Conservation (phyloP, 2,329 filamentous ascomycete genomes). For the Cephalotrichum gorgonifer region DNA sequence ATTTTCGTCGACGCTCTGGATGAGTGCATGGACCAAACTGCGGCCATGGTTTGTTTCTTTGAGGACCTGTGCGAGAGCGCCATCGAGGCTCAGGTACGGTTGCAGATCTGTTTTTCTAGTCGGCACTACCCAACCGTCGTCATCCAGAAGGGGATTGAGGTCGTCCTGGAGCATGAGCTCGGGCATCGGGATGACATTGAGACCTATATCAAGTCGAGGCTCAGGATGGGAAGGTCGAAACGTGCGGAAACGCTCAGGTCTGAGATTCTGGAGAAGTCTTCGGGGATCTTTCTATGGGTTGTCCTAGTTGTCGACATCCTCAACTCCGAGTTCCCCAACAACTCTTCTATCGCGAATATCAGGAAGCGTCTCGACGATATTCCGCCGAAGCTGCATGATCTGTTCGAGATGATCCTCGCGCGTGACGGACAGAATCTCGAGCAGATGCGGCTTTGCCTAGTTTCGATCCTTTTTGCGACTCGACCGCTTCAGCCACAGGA, state of each 20-base stretch:
- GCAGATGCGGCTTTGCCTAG: not conserved
- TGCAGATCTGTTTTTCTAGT: not conserved
- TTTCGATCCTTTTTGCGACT: not conserved
- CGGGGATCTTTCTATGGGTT: not conserved
- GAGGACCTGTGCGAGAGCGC: slow-evolving; percentile 9
- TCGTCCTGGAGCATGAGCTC: not conserved
- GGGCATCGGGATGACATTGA: not conserved
- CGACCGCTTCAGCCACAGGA: not conserved
- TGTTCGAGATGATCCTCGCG: not conserved
- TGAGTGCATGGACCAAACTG: slow-evolving; percentile 21
- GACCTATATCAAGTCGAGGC: not conserved
- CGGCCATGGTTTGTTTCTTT: slow-evolving; percentile 17
- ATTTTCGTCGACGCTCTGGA: slow-evolving; percentile 22
- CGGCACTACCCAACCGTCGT: not conserved
- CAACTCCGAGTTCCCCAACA: not conserved
- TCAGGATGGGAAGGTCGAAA: not conserved
- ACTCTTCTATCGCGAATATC: not conserved
- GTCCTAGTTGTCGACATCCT: not conserved
- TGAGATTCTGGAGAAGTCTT: not conserved
- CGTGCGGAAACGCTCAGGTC: not conserved
- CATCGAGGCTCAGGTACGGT: not conserved
- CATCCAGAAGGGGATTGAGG: not conserved
- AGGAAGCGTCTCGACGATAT: not conserved
- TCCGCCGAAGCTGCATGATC: not conserved
- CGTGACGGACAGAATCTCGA: not conserved